Conservation (phyloP, 352 stramenopile species). For the Phytophthora pistaciae region DNA sequence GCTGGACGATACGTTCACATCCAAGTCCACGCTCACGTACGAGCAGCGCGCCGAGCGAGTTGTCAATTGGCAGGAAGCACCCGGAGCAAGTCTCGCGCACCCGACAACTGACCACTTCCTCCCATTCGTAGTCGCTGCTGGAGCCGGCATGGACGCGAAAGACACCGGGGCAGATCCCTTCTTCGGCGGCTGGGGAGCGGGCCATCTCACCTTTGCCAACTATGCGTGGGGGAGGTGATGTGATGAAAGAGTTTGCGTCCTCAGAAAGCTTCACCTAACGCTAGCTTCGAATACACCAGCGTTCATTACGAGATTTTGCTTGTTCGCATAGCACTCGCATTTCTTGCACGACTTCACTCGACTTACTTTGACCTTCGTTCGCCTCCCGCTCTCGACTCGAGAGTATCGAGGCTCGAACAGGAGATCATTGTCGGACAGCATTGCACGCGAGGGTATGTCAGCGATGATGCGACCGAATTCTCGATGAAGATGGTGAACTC, state of each 20-base stretch:
- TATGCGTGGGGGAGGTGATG: constrained; percentile 29
- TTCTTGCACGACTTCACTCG: no score
- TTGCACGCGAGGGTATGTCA: neutral
- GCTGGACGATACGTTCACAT: constrained; percentile 38
- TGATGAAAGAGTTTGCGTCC: constrained; percentile 5
- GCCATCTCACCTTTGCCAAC: constrained; percentile 44
- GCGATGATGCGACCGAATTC: neutral
- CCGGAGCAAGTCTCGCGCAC: constrained; percentile 17
- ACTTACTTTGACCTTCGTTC: no score
- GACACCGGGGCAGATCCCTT: constrained; percentile 28
- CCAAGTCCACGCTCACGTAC: constrained; percentile 25
- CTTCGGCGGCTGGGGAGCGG: constrained; percentile 30
- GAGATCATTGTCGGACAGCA: no score
- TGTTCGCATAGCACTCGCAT: no score
- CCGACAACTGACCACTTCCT: constrained; percentile 50
- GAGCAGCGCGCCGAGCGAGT: constrained; percentile 25
- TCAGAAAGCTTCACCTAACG: neutral
- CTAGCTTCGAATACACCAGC: neutral
- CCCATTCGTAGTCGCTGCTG: constrained; percentile 49
- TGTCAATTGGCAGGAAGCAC: constrained; percentile 37
- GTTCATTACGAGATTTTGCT: no score
- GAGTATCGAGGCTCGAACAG: no score
- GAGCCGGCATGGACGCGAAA: constrained; percentile 48
- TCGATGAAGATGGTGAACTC: neutral
- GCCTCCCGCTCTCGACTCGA: no score